Evolutionary conservation across 192 early-diverging fungal species (phyloP).

Genomic region (Jimgerdemannia flammicorona): DNA sequence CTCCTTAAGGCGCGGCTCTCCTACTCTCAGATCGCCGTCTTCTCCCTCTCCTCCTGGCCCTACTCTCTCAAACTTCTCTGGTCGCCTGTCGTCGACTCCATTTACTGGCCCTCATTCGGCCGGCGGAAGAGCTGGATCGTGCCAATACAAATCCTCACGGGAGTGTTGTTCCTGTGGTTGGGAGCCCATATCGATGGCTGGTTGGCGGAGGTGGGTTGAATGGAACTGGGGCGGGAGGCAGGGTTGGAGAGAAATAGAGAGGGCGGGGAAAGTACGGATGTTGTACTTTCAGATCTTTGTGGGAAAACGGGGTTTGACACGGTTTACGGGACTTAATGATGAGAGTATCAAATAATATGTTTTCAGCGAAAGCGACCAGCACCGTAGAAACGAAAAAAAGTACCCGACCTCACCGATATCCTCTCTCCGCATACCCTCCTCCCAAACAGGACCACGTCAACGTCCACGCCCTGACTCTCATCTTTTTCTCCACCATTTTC

Average conservation of each 20-base stretch:
- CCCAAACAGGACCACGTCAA: slow-evolving; percentile 47
- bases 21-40: slow-evolving; percentile 89
- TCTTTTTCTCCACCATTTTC: slow-evolving; percentile 85
- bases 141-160: slow-evolving; percentile 92
- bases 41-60: slow-evolving; percentile 93
- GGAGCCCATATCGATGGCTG: slow-evolving; percentile 71
- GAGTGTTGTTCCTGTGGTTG: slow-evolving; percentile 74
- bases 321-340: no score
- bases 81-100: slow-evolving; percentile 95
- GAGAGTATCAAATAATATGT: no score
- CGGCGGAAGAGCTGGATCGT: slow-evolving; percentile 97
- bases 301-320: not conserved
- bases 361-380: no score
- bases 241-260: no score
- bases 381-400: no score
- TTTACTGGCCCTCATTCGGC: slow-evolving; percentile 79
- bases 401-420: no score
- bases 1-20: slow-evolving; percentile 91
- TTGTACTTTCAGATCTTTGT: not conserved
- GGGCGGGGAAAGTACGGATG: no score
- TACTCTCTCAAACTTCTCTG: slow-evolving; percentile 98
- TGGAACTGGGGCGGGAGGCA: no score
- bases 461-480: slow-evolving; percentile 63
- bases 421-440: not conserved
- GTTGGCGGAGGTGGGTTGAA: slow-evolving; percentile 30